phyloP scores from a whole-genome alignment of 2,329 filamentous ascomycete species.

The Trichocomaceae sp. region DNA sequence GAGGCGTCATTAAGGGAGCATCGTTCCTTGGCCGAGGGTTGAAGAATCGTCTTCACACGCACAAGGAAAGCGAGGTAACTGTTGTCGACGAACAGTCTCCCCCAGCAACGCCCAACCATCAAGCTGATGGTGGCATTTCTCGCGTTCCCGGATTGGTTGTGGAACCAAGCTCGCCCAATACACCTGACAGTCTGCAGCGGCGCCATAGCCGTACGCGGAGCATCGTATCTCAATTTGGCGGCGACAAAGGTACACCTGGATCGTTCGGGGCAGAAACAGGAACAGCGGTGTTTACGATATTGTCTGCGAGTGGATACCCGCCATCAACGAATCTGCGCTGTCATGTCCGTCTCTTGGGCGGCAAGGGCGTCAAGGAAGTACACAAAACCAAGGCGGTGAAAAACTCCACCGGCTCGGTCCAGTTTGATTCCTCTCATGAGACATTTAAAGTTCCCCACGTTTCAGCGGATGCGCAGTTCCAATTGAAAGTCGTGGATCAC shows the following conservation, averaged over 20 bases:
- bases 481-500: constrained; percentile 77
- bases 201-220: constrained; percentile 45
- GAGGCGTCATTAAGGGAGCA: constrained; percentile 79
- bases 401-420: constrained; percentile 54
- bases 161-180: constrained; percentile 22
- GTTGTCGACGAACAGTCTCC: constrained; percentile 18
- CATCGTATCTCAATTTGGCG: constrained; percentile 44
- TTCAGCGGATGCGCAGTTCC: constrained; percentile 76
- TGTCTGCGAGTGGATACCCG: constrained; percentile 73
- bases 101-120: constrained; percentile 15
- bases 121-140: constrained; percentile 14
- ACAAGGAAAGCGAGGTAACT: constrained; percentile 24
- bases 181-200: constrained; percentile 18
- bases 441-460: constrained; percentile 67
- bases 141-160: constrained; percentile 24
- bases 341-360: constrained; percentile 57
- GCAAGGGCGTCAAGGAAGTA: constrained; percentile 67
- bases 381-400: constrained; percentile 93
- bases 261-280: constrained; percentile 53
- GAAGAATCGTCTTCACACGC: constrained; percentile 52
- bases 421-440: constrained; percentile 60
- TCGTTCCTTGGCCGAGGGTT: constrained; percentile 85
- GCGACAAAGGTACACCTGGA: constrained; percentile 35
- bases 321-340: constrained; percentile 72
- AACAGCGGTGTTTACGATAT: constrained; percentile 70